phyloP scores from a whole-genome alignment of 352 stramenopile species.

The Globisporangium ultimum region DNA sequence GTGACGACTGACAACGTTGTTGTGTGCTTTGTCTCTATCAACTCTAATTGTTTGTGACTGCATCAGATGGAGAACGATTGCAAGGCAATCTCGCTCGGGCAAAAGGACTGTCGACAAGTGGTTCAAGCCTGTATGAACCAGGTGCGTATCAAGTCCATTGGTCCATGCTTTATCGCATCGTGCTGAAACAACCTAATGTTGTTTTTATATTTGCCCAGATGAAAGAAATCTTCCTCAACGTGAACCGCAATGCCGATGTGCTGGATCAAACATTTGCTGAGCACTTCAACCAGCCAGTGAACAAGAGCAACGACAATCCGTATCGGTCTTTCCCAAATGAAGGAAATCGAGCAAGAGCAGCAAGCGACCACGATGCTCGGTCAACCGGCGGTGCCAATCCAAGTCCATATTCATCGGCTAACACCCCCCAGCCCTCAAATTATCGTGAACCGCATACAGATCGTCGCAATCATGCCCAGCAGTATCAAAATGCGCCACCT shows the following conservation, averaged over 20 bases:
- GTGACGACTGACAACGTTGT: constrained; percentile 12
- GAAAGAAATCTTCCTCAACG: constrained; percentile 68
- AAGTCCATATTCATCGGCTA: not conserved
- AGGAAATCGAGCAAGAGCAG: not conserved
- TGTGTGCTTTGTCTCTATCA: constrained; percentile 10
- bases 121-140: constrained; percentile 85
- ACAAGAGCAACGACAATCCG: constrained; percentile 21
- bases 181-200: not conserved
- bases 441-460: not conserved
- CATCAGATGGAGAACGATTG: constrained; percentile 91
- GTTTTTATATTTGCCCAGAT: constrained; percentile 39
- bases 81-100: constrained; percentile 78
- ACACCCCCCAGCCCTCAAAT: not conserved
- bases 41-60: not conserved
- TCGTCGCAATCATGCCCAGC: constrained; percentile 1
- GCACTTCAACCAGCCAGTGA: constrained; percentile 64
- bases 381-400: no score
- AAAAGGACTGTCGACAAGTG: constrained; percentile 75
- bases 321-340: not conserved
- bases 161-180: not conserved
- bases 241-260: constrained; percentile 76
- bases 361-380: not conserved
- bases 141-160: constrained; percentile 53
- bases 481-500: not conserved
- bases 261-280: constrained; percentile 90